Conservation (phyloP, 1,284 basidiomycete genomes). For the Trichosporon inkin region DNA sequence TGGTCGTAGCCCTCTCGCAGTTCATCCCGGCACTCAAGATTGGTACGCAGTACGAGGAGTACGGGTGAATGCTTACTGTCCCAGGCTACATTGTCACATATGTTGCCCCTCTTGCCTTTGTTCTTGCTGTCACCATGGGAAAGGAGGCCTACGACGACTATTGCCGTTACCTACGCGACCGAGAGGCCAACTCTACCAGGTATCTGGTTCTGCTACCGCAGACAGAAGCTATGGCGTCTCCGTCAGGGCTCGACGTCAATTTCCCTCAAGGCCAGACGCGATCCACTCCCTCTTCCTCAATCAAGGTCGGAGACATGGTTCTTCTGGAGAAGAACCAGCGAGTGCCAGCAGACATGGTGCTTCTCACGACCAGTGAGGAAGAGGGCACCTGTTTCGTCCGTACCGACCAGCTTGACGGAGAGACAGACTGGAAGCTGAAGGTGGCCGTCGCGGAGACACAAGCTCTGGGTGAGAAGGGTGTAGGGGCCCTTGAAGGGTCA, state of each 20-base stretch:
- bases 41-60: constrained; percentile 55
- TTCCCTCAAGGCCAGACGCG: constrained; percentile 50
- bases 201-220: constrained; percentile 73
- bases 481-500: constrained; percentile 72
- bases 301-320: constrained; percentile 89
- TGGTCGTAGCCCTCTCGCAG: constrained; percentile 92
- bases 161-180: constrained; percentile 82
- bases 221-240: constrained; percentile 33
- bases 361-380: constrained; percentile 74
- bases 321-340: constrained; percentile 94
- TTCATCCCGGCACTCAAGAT: constrained; percentile 96
- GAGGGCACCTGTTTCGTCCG: constrained; percentile 93
- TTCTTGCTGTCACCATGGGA: constrained; percentile 90
- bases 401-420: constrained; percentile 97
- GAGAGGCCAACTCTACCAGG: constrained; percentile 88
- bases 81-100: constrained; percentile 93
- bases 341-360: constrained; percentile 89
- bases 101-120: constrained; percentile 91
- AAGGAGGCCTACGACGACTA: constrained; percentile 99
- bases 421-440: constrained; percentile 98
- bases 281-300: constrained; percentile 77
- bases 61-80: not conserved
- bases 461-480: constrained; percentile 63
- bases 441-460: constrained; percentile 83
- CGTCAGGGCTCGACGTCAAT: constrained; percentile 27